A percentile compares a stretch with the other conserved stretches of the same genome.
phyloP scores from a whole-genome alignment of 1,139 yeast species.

The Candida dubliniensis region DNA sequence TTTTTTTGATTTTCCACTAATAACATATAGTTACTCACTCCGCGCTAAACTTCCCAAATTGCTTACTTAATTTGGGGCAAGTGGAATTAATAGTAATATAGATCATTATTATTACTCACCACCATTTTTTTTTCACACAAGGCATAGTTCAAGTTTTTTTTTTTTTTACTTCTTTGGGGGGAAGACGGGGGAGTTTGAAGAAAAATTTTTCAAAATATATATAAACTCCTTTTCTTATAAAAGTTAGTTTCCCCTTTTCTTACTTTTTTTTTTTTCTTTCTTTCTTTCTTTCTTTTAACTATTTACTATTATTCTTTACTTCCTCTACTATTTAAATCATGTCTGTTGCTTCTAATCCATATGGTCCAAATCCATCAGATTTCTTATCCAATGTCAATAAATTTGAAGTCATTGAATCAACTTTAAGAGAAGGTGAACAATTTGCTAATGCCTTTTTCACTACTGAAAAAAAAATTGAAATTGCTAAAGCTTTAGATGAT shows the following conservation, averaged over 20 bases:
- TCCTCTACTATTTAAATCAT: neutral
- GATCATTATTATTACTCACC: neutral
- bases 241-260: neutral
- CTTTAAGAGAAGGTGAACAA: constrained; percentile 97
- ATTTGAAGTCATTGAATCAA: constrained; percentile 92
- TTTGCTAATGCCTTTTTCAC: constrained; percentile 95
- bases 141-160: too few relatives aligned
- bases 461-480: constrained; percentile 94
- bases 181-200: too few relatives aligned
- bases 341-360: constrained; percentile 56
- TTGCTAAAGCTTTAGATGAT: constrained; percentile 95
- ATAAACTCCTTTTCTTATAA: neutral
- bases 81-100: too few relatives aligned
- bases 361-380: constrained; percentile 95
- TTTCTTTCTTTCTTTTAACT: neutral
- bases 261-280: neutral
- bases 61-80: too few relatives aligned
- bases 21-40: too few relatives aligned
- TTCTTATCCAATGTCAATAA: constrained; percentile 84
- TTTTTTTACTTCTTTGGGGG: too few relatives aligned
- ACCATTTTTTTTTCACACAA: too few relatives aligned
- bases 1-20: neutral
- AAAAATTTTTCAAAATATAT: neutral
- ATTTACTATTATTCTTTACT: neutral
- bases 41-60: neutral